Conservation (phyloP, 2,329 filamentous ascomycete genomes). For the Coniochaeta ligniaria region DNA sequence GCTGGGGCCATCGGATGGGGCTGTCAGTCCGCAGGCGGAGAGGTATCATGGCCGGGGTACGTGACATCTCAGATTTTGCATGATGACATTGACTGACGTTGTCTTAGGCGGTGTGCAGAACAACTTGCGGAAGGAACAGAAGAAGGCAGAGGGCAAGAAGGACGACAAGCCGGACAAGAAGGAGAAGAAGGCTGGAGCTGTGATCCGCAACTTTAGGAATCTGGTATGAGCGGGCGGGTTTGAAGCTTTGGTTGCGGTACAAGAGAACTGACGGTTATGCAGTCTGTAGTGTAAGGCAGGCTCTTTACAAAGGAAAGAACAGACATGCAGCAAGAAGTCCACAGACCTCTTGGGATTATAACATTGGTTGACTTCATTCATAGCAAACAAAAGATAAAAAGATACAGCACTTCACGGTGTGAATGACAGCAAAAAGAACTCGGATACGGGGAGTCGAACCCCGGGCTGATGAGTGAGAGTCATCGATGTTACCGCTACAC, state of each 20-base stretch:
- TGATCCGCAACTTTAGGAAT: not conserved
- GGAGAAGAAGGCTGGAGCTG: slow-evolving; percentile 21
- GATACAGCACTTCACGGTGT: not conserved
- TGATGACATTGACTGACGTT: slow-evolving; percentile 12
- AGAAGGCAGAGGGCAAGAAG: slow-evolving; percentile 35
- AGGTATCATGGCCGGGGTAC: slow-evolving; percentile 25
- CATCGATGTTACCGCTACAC: not conserved
- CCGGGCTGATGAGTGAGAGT: not conserved
- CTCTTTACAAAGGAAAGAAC: too few species aligned
- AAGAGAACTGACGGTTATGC: not conserved
- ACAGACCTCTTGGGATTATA: too few species aligned
- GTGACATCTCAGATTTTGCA: slow-evolving; percentile 25
- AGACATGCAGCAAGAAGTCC: too few species aligned
- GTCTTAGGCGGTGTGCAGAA: slow-evolving; percentile 38
- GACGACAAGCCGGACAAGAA: slow-evolving; percentile 28
- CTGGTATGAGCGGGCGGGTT: not conserved
- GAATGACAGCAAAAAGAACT: not conserved
- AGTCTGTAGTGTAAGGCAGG: not conserved
- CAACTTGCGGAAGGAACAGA: slow-evolving; percentile 38
- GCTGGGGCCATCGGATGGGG: slow-evolving; percentile 12
- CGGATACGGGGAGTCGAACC: not conserved
- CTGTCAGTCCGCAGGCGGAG: slow-evolving; percentile 26
- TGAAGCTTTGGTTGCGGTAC: not conserved
- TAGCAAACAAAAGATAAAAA: not conserved
- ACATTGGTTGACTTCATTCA: too few species aligned